Base-by-base conservation (phyloP, 805 yeast species). In the Wickerhamiella occidentalis region DNA sequence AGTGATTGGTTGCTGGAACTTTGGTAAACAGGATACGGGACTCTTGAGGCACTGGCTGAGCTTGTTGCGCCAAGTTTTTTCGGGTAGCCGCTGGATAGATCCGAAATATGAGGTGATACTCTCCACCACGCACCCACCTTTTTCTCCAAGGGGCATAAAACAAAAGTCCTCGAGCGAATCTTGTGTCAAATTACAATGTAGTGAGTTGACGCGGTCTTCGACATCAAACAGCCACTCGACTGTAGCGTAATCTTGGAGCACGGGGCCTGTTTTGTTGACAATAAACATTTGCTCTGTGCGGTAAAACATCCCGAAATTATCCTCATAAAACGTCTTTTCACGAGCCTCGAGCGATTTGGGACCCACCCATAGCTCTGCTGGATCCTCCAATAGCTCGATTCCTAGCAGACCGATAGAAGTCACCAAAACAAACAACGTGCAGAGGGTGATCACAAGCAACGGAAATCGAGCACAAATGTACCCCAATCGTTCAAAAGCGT, bases 41-140 rank as follows among this genome's bases (percentile, higher is more conserved):
- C 85, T 76, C 17, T 73, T 69, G 0, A 92, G 73, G 61, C 98
- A 90, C 3, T 65, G 60, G 48, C 69, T 58, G 9, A 90, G 60
- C 48, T 74, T 68, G 1, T 59, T 54, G 37, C 69, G 61, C 95
- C 95, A 90, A 19, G 67, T 67, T 1, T 56, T 57, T 35, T 76
- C 75, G 6, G 75, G 71, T 4, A 81, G 62, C 36, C 68, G 64
- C 15, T 57, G 58, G 3, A 82, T 64, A 40, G 76, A 74, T 1
- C 92, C 94, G 62, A 86, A 88, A 61, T 88, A 90, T 61, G 87
- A 96, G 0, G 96, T 81, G 53, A 85, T 79, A 1, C 95, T 85
- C 61, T 90, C 92, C 7, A 90, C 70, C 1, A 82, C 85, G 67
- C 98, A 90, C 3, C 74, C 70, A 9, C 79, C 90, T 17, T 45